Conservation (phyloP, 768 basidiomycete species). For the Boletus insuetus region DNA sequence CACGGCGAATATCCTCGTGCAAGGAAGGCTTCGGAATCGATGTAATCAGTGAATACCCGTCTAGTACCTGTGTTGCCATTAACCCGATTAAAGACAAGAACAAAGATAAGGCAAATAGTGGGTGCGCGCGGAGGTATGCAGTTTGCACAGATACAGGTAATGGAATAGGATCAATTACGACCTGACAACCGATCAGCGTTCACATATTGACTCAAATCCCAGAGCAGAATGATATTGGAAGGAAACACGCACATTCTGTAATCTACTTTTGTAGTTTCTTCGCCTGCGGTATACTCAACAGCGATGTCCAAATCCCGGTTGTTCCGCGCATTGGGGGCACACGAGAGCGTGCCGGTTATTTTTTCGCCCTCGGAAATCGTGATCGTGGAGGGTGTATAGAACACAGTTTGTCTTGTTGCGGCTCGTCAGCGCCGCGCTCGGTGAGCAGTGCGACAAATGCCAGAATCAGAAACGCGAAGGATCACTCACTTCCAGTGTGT, state of each 20-base stretch:
- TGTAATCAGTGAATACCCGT: conserved; percentile 9
- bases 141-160: conserved; percentile 5
- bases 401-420: conserved; percentile 81
- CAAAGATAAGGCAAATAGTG: not conserved
- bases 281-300: conserved; percentile 61
- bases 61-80: conserved; percentile 28
- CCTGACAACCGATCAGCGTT: conserved; percentile 72
- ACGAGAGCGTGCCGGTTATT: conserved; percentile 69
- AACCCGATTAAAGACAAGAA: conserved; percentile 6
- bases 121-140: conserved; percentile 13
- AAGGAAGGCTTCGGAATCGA: not conserved
- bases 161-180: conserved; percentile 45
- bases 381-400: conserved; percentile 85
- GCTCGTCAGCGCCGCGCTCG: not conserved
- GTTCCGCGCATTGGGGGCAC: conserved; percentile 89
- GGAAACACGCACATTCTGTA: conserved; percentile 83
- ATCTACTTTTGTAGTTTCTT: conserved; percentile 40
- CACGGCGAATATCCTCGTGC: not conserved
- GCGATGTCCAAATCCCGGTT: conserved; percentile 93
- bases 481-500: conserved; percentile 90
- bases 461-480: not conserved
- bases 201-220: conserved; percentile 11
- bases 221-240: conserved; percentile 15
- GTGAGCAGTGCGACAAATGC: not conserved
- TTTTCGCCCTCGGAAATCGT: conserved; percentile 67